Percentiles rank a stretch among this genome's conserved stretches.
Evolutionary conservation across 768 basidiomycete genomes (phyloP).

Genomic region (Suillus alpinus): DNA sequence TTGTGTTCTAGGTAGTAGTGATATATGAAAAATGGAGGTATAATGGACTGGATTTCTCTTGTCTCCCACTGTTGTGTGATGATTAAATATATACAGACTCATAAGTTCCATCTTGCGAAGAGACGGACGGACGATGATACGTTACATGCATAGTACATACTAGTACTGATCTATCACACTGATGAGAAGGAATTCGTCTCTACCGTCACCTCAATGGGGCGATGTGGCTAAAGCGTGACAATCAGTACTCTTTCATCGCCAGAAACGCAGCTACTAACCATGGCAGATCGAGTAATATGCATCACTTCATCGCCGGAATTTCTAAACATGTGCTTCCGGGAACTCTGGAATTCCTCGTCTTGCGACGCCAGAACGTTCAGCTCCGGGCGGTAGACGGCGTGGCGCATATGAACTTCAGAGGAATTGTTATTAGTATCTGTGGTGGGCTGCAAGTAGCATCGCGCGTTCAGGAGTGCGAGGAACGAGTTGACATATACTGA

Average conservation of each 20-base stretch:
- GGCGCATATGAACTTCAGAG: neutral
- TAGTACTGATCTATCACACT: neutral
- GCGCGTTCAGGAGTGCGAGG: slow-evolving; percentile 3
- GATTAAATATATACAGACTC: neutral
- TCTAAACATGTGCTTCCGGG: neutral
- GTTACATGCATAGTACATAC: no score
- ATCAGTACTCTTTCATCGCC: neutral
- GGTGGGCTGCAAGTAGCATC: neutral
- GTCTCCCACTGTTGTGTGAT: neutral
- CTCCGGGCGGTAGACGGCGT: neutral
- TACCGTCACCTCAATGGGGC: neutral
- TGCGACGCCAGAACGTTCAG: neutral
- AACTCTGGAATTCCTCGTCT: neutral
- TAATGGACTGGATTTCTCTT: neutral
- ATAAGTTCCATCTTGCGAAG: neutral
- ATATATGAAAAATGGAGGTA: neutral
- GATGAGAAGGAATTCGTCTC: neutral
- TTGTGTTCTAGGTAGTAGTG: neutral
- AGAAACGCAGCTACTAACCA: neutral
- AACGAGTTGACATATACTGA: slow-evolving; percentile 6
- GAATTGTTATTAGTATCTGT: neutral
- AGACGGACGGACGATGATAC: neutral
- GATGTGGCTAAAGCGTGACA: neutral
- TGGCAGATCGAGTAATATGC: neutral
- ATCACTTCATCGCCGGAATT: neutral